These are phyloP conservation scores for Neostapfia colusana DNA, from an alignment of 176 grass and related monocot species.

Conservation along the genomic window DNA sequence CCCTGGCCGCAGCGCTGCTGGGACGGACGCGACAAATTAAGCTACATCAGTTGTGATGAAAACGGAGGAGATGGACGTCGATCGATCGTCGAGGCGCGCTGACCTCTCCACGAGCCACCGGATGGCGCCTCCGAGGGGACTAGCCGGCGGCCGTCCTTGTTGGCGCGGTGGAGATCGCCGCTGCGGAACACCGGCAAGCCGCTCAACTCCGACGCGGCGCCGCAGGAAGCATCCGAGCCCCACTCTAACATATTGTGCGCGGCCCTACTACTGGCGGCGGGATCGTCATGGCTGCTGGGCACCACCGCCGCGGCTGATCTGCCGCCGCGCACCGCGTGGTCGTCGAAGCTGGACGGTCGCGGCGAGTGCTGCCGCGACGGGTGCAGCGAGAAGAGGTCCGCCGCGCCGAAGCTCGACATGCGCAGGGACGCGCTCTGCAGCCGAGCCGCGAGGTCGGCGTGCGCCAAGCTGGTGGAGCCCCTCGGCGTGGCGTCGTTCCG, in stretches of 20 bases:
- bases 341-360: slow-evolving; percentile 48
- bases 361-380: slow-evolving; percentile 58
- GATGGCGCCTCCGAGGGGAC: slow-evolving; percentile 43
- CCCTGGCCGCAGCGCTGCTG: slow-evolving; percentile 5
- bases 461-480: too few species aligned
- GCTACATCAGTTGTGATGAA: neutral
- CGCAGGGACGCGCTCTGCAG: slow-evolving; percentile 11
- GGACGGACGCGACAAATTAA: neutral
- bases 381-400: slow-evolving; percentile 74
- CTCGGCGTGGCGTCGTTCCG: slow-evolving; percentile 58
- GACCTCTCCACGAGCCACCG: slow-evolving; percentile 44
- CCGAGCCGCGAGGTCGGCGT: slow-evolving; percentile 37
- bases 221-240: slow-evolving; percentile 67
- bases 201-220: slow-evolving; percentile 55
- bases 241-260: slow-evolving; percentile 73
- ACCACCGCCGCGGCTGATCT: slow-evolving; percentile 40
- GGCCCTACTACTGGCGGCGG: slow-evolving; percentile 51
- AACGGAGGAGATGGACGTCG: too few species aligned
- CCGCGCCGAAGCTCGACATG: slow-evolving; percentile 68
- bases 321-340: neutral
- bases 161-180: slow-evolving; percentile 49
- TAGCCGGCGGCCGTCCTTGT: slow-evolving; percentile 56
- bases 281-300: slow-evolving; percentile 10
- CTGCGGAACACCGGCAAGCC: slow-evolving; percentile 66
- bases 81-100: too few species aligned